phyloP scores from a whole-genome alignment of 805 yeast species.

The Candida argentea region DNA sequence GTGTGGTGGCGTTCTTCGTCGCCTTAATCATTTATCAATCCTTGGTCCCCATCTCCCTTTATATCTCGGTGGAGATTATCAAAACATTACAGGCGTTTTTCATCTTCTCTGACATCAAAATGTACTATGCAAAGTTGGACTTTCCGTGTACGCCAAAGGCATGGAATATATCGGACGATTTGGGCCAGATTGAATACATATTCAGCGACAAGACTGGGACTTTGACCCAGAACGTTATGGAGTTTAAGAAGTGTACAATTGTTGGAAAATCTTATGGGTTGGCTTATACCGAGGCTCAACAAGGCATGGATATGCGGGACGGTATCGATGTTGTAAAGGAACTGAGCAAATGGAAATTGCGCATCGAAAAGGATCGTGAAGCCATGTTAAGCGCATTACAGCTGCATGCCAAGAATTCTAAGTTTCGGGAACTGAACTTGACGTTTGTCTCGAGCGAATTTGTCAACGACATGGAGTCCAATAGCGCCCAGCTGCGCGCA shows the following conservation, averaged over 20 bases:
- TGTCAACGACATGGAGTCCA: slow-evolving; percentile 37
- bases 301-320: slow-evolving; percentile 68
- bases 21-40: slow-evolving; percentile 70
- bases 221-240: slow-evolving; percentile 77
- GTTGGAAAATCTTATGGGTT: slow-evolving; percentile 64
- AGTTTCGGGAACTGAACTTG: slow-evolving; percentile 37
- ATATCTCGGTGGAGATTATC: slow-evolving; percentile 73
- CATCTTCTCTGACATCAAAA: slow-evolving; percentile 62
- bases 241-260: slow-evolving; percentile 71
- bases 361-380: slow-evolving; percentile 46
- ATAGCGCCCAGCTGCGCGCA: slow-evolving; percentile 28
- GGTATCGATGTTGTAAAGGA: slow-evolving; percentile 68
- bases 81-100: slow-evolving; percentile 76
- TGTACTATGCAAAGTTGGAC: slow-evolving; percentile 61
- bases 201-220: slow-evolving; percentile 85
- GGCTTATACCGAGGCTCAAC: slow-evolving; percentile 77
- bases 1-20: slow-evolving; percentile 64
- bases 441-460: slow-evolving; percentile 58
- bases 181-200: slow-evolving; percentile 78
- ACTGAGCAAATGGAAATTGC: slow-evolving; percentile 38
- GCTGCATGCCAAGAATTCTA: slow-evolving; percentile 10
- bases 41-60: slow-evolving; percentile 73
- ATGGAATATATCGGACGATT: slow-evolving; percentile 79
- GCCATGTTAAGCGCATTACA: slow-evolving; percentile 40
- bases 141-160: slow-evolving; percentile 79